These are phyloP conservation scores for Monosporascus sp. DNA, from an alignment of 2,329 filamentous ascomycete species.

Conservation along the genomic window DNA sequence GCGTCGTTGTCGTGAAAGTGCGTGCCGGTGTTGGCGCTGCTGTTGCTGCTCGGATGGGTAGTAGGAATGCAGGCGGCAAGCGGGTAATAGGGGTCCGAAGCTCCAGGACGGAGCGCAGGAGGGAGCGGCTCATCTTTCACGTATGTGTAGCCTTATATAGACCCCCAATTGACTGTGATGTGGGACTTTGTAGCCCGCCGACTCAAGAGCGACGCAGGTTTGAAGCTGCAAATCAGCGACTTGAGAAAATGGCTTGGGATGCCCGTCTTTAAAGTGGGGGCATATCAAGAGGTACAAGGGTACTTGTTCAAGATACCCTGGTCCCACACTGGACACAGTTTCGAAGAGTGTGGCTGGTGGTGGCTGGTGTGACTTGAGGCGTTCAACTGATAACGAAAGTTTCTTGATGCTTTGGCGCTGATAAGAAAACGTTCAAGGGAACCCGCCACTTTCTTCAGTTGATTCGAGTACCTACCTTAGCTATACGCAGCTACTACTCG, in stretches of 20 bases:
- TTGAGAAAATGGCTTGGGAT: background rate
- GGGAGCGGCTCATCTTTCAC: slow-evolving; percentile 49
- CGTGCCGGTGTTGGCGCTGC: slow-evolving; percentile 18
- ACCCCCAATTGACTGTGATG: background rate
- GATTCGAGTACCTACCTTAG: no score
- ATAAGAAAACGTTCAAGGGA: background rate
- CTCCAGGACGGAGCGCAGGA: slow-evolving; percentile 61
- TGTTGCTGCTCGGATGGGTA: slow-evolving; percentile 41
- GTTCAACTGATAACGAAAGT: background rate
- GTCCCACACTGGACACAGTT: background rate
- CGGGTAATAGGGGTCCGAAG: slow-evolving; percentile 42
- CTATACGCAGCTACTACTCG: background rate
- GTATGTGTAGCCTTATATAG: background rate
- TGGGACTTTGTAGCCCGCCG: no score
- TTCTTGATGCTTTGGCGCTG: background rate
- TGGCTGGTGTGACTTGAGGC: background rate
- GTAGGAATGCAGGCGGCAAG: slow-evolving; percentile 47
- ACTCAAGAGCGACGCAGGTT: background rate
- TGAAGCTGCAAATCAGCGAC: background rate
- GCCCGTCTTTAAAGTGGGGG: background rate
- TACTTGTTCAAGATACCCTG: no score
- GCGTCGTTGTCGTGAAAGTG: slow-evolving; percentile 29
- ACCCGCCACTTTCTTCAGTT: background rate
- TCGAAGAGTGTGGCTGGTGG: background rate
- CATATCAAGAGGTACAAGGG: background rate